Conservation (phyloP, 2,329 filamentous ascomycete species). For the Beauveria medogensis region DNA sequence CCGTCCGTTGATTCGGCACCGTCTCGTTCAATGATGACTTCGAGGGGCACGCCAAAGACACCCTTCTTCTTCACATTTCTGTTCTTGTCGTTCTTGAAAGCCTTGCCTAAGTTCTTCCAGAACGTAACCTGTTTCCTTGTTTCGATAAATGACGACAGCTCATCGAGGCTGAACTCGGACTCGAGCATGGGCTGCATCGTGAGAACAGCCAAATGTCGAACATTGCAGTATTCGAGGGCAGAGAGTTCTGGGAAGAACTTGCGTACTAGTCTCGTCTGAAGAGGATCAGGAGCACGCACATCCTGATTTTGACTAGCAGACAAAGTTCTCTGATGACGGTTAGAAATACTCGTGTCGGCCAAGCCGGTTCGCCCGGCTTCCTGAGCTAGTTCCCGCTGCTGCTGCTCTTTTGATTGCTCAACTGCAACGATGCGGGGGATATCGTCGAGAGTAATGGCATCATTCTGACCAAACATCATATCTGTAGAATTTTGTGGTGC, state of each 20-base stretch:
- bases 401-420: slow-evolving; percentile 87
- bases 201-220: slow-evolving; percentile 87
- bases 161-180: slow-evolving; percentile 85
- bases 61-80: slow-evolving; percentile 84
- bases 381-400: slow-evolving; percentile 41
- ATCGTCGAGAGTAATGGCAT: slow-evolving; percentile 89
- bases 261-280: slow-evolving; percentile 51
- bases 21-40: slow-evolving; percentile 83
- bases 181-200: slow-evolving; percentile 92
- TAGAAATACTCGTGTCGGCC: slow-evolving; percentile 38
- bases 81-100: slow-evolving; percentile 78
- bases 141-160: slow-evolving; percentile 86
- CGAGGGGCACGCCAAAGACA: slow-evolving; percentile 83
- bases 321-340: slow-evolving; percentile 59
- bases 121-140: slow-evolving; percentile 82
- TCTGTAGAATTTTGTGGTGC: slow-evolving; percentile 53
- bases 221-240: slow-evolving; percentile 93
- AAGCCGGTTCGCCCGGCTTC: slow-evolving; percentile 55
- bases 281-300: slow-evolving; percentile 42
- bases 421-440: slow-evolving; percentile 93
- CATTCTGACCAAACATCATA: slow-evolving; percentile 80
- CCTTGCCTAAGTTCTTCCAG: slow-evolving; percentile 97
- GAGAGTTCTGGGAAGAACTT: slow-evolving; percentile 96
- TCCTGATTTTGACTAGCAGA: slow-evolving; percentile 45
- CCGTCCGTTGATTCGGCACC: slow-evolving; percentile 97